These are phyloP conservation scores for Cytospora schulzeri DNA, from an alignment of 2,329 filamentous ascomycete species.

Conservation along the genomic window DNA sequence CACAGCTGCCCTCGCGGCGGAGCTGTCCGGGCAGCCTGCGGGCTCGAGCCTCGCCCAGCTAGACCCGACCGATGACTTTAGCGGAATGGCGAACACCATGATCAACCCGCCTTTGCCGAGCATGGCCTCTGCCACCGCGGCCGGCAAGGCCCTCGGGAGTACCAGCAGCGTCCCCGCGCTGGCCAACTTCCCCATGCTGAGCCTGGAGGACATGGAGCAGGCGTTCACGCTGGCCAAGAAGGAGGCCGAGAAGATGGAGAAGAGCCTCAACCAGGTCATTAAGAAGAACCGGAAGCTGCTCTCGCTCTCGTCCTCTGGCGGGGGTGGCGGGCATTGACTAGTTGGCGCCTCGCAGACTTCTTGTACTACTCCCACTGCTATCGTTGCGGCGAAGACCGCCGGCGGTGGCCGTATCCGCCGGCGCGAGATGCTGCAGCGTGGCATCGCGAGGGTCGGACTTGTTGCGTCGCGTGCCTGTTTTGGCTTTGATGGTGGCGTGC, in stretches of 20 bases:
- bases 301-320: constrained; percentile 33
- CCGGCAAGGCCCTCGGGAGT: constrained; percentile 19
- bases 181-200: constrained; percentile 58
- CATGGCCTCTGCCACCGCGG: constrained; percentile 11
- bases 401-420: constrained; percentile 5
- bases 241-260: constrained; percentile 65
- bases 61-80: constrained; percentile 18
- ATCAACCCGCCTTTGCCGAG: constrained; percentile 8
- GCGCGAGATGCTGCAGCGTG: constrained; percentile 24
- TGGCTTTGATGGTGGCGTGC: constrained; percentile 14
- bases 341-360: constrained; percentile 1
- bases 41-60: constrained; percentile 20
- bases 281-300: constrained; percentile 61
- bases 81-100: constrained; percentile 25
- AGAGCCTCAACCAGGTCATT: constrained; percentile 60
- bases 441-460: constrained; percentile 20
- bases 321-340: constrained; percentile 28
- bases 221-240: constrained; percentile 54
- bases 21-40: constrained; percentile 19
- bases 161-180: constrained; percentile 35
- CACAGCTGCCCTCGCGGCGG: constrained; percentile 13
- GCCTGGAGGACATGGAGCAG: constrained; percentile 64
- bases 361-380: background rate
- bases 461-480: constrained; percentile 18
- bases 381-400: background rate